Evolutionary conservation across 2,329 filamentous ascomycete species (phyloP).

Genomic region (Penicillium brevicompactum): DNA sequence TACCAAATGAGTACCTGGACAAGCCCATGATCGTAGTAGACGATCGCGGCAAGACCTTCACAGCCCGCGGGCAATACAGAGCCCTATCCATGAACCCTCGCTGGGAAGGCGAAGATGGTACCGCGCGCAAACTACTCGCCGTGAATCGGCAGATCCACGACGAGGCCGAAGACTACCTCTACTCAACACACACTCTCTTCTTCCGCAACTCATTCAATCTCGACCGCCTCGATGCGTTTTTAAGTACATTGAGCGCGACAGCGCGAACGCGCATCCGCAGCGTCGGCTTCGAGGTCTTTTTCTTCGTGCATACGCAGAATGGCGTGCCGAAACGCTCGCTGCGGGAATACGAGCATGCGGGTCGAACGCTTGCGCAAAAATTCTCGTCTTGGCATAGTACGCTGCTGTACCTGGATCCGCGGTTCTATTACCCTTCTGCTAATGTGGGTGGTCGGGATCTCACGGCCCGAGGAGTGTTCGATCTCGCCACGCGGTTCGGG

Average conservation of each 20-base stretch:
- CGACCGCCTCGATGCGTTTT: conserved; percentile 31
- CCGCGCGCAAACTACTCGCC: conserved; percentile 31
- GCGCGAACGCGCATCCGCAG: conserved; percentile 35
- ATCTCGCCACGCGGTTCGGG: conserved; percentile 34
- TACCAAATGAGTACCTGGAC: conserved; percentile 35
- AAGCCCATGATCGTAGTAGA: conserved; percentile 37
- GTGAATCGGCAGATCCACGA: conserved; percentile 40
- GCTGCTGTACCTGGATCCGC: conserved; percentile 37
- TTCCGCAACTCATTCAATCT: conserved; percentile 39
- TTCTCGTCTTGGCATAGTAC: conserved; percentile 30
- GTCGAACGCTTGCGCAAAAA: conserved; percentile 25
- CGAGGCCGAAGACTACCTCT: conserved; percentile 38
- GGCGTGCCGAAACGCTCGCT: conserved; percentile 37
- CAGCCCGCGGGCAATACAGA: conserved; percentile 32
- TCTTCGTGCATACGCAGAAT: conserved; percentile 39
- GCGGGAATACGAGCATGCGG: conserved; percentile 33
- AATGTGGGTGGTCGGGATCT: conserved; percentile 31
- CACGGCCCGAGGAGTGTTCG: conserved; percentile 32
- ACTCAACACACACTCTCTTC: conserved; percentile 38
- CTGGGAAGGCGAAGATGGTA: conserved; percentile 36
- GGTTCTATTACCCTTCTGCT: conserved; percentile 35
- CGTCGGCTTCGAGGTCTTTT: conserved; percentile 39
- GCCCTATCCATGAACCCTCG: conserved; percentile 37
- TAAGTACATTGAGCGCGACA: conserved; percentile 35
- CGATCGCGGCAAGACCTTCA: conserved; percentile 36